Evolutionary conservation across 2,329 filamentous ascomycete species (phyloP).

Genomic region (Fusarium hainanense): DNA sequence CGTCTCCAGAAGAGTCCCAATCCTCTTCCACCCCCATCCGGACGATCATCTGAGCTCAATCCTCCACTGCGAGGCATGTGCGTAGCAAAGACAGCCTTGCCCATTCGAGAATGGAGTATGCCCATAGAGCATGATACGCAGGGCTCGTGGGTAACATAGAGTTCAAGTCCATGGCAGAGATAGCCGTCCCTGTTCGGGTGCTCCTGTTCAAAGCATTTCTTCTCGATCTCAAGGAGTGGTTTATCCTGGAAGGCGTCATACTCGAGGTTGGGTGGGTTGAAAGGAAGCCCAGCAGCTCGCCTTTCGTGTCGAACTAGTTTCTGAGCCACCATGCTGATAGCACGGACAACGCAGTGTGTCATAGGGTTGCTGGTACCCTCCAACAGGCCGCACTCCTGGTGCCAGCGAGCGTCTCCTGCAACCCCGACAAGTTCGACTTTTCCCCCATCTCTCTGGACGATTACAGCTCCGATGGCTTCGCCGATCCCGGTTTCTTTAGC

Average conservation of each 20-base stretch:
- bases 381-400: slow-evolving; percentile 60
- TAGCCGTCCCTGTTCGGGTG: slow-evolving; percentile 82
- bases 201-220: slow-evolving; percentile 69
- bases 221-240: slow-evolving; percentile 75
- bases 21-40: slow-evolving; percentile 67
- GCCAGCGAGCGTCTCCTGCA: slow-evolving; percentile 81
- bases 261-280: slow-evolving; percentile 56
- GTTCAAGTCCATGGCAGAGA: slow-evolving; percentile 90
- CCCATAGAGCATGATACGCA: slow-evolving; percentile 98
- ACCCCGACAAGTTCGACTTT: slow-evolving; percentile 73
- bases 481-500: slow-evolving; percentile 69
- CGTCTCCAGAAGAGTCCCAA: slow-evolving; percentile 77
- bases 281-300: slow-evolving; percentile 50
- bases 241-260: slow-evolving; percentile 75
- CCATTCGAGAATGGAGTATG: slow-evolving; percentile 92
- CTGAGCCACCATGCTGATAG: slow-evolving; percentile 84
- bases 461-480: slow-evolving; percentile 77
- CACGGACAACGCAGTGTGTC: slow-evolving; percentile 81
- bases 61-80: slow-evolving; percentile 86
- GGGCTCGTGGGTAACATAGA: slow-evolving; percentile 95
- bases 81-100: slow-evolving; percentile 81
- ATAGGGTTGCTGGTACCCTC: slow-evolving; percentile 74
- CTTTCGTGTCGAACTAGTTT: slow-evolving; percentile 69
- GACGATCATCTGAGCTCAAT: slow-evolving; percentile 79
- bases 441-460: slow-evolving; percentile 71